These are phyloP conservation scores for Graphilbum fragrans DNA, from an alignment of 2,329 filamentous ascomycete species.

Conservation along the genomic window DNA sequence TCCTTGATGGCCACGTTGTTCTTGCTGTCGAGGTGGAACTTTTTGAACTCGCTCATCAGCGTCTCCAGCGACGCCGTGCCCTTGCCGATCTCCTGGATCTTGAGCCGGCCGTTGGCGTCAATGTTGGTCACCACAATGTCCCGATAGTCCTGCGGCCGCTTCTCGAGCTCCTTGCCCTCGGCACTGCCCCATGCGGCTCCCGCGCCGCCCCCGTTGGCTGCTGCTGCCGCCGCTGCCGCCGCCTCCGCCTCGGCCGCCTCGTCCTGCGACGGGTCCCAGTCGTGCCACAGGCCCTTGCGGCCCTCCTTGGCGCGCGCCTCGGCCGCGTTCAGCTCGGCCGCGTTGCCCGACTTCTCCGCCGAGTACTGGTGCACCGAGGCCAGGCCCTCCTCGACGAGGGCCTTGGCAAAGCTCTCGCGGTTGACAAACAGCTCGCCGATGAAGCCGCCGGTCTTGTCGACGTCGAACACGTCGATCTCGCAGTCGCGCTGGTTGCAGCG, in stretches of 20 bases:
- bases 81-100: conserved; percentile 81
- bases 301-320: conserved; percentile 83
- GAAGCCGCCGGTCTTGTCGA: conserved; percentile 95
- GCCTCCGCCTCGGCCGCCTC: conserved; percentile 44
- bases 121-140: conserved; percentile 89
- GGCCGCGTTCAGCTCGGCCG: conserved; percentile 73
- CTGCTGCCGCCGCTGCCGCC: conserved; percentile 24
- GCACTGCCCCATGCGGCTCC: conserved; percentile 32
- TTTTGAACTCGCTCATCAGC: conserved; percentile 82
- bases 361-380: conserved; percentile 90
- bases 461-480: conserved; percentile 87
- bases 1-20: conserved; percentile 64
- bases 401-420: conserved; percentile 89
- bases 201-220: conserved; percentile 33
- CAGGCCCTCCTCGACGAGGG: conserved; percentile 85
- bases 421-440: conserved; percentile 90
- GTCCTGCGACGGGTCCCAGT: conserved; percentile 87
- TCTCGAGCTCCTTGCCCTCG: conserved; percentile 41
- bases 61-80: conserved; percentile 76
- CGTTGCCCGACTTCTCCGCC: conserved; percentile 87
- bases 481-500: conserved; percentile 90
- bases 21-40: conserved; percentile 75
- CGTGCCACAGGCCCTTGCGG: conserved; percentile 79
- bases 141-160: conserved; percentile 72
- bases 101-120: conserved; percentile 68